Conservation (phyloP, 2,329 filamentous ascomycete genomes). For the Neopestalotiopsis sp. region DNA sequence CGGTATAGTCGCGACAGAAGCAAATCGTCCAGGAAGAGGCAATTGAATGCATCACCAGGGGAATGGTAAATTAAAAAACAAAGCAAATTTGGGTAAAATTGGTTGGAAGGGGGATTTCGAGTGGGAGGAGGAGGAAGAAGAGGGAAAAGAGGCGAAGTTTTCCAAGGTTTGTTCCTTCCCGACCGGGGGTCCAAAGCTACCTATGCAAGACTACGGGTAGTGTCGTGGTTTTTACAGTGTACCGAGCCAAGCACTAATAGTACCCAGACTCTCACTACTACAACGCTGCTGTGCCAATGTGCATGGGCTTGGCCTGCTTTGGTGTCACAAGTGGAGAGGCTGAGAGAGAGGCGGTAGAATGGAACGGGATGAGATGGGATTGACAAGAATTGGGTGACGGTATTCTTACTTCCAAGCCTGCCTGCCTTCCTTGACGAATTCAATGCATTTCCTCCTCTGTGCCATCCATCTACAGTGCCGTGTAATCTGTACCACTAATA, state of each 20-base stretch:
- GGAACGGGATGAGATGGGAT: no score
- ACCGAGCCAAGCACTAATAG: no score
- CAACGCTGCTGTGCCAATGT: background rate
- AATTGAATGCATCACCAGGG: background rate
- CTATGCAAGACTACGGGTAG: background rate
- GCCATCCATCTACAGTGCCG: background rate
- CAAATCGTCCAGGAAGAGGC: background rate
- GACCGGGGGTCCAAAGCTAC: background rate
- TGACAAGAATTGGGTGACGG: background rate
- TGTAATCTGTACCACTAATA: background rate
- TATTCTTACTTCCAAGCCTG: background rate
- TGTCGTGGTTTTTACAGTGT: background rate
- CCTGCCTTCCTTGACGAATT: background rate
- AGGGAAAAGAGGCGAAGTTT: background rate
- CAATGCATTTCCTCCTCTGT: background rate
- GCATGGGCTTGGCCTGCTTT: background rate
- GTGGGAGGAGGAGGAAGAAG: background rate
- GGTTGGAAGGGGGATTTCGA: background rate
- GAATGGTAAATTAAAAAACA: background rate
- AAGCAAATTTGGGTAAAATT: background rate
- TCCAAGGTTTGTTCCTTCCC: background rate
- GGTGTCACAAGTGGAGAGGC: background rate
- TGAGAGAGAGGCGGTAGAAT: background rate
- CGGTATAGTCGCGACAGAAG: conserved; percentile 1
- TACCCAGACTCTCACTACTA: background rate